Evolutionary conservation across 257 asterid species (phyloP).

Genomic region (Salvia splendens): DNA sequence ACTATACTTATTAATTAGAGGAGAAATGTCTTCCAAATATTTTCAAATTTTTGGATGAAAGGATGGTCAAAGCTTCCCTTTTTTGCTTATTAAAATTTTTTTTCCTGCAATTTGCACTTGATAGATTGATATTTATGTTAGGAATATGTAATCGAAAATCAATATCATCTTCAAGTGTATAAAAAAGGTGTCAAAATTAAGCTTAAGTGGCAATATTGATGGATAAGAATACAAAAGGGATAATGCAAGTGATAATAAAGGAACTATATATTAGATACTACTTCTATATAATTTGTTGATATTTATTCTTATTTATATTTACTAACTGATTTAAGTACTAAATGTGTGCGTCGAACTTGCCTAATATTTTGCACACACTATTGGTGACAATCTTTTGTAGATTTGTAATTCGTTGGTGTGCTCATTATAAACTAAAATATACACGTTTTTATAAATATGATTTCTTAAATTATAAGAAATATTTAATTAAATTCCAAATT

Average conservation of each 20-base stretch:
- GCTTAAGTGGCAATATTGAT: background rate
- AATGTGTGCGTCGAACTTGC: constrained; percentile 8
- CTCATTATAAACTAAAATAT: background rate
- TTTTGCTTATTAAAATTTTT: too few relatives aligned
- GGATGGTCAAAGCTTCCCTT: too few relatives aligned
- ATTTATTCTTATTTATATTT: background rate
- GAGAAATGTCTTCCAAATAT: too few relatives aligned
- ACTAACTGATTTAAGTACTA: background rate
- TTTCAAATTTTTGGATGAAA: too few relatives aligned
- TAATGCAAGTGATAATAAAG: background rate
- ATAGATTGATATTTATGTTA: background rate
- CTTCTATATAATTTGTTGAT: background rate
- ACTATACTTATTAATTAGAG: too few relatives aligned
- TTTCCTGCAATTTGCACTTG: too few relatives aligned
- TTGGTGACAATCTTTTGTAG: background rate
- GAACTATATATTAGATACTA: background rate
- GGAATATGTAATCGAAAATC: background rate
- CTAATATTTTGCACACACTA: background rate
- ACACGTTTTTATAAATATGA: too few relatives aligned
- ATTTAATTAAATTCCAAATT: too few relatives aligned
- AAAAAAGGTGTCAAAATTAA: background rate
- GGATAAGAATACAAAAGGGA: background rate
- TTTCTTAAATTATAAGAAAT: too few relatives aligned
- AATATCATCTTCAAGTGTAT: background rate
- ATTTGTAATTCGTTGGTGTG: background rate